phyloP scores from a whole-genome alignment of 2,329 filamentous ascomycete genomes.

The Penicillium corylophilum region DNA sequence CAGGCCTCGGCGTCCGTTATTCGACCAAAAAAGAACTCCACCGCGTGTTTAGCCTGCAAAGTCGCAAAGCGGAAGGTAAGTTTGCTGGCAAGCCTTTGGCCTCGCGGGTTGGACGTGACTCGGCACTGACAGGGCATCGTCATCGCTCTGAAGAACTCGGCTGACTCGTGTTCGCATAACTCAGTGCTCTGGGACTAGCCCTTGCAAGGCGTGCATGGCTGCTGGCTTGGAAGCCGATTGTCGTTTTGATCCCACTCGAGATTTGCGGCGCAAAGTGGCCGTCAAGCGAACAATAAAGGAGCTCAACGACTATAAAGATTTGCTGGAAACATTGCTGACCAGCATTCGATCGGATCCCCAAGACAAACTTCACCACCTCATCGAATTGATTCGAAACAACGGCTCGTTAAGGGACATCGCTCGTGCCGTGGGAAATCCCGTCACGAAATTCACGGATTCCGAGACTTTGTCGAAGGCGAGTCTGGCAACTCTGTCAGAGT shows the following conservation, averaged over 20 bases:
- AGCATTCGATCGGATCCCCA: slow-evolving; percentile 28
- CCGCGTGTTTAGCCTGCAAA: slow-evolving; percentile 37
- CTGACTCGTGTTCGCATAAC: slow-evolving; percentile 8
- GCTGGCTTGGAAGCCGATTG: slow-evolving; percentile 29
- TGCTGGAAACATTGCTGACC: slow-evolving; percentile 32
- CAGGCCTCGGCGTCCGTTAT: slow-evolving; percentile 21
- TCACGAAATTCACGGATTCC: slow-evolving; percentile 20
- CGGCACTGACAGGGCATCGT: not conserved
- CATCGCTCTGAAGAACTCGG: not conserved
- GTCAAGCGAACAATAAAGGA: slow-evolving; percentile 38
- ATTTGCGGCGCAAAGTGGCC: slow-evolving; percentile 39
- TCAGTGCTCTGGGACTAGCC: slow-evolving; percentile 37
- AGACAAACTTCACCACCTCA: slow-evolving; percentile 25
- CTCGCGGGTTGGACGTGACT: no score
- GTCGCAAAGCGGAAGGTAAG: slow-evolving; percentile 38
- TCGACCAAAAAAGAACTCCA: slow-evolving; percentile 38
- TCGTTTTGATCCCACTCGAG: slow-evolving; percentile 36
- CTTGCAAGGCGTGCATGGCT: slow-evolving; percentile 36
- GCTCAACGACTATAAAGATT: slow-evolving; percentile 33
- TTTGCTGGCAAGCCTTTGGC: not conserved
- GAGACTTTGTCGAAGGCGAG: slow-evolving; percentile 5
- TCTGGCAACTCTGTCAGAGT: slow-evolving; percentile 7
- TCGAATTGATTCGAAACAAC: slow-evolving; percentile 30
- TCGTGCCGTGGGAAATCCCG: slow-evolving; percentile 19
- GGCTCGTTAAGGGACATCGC: slow-evolving; percentile 29